Conservation (phyloP, 2,329 filamentous ascomycete genomes). For the Elsinoe perseae region DNA sequence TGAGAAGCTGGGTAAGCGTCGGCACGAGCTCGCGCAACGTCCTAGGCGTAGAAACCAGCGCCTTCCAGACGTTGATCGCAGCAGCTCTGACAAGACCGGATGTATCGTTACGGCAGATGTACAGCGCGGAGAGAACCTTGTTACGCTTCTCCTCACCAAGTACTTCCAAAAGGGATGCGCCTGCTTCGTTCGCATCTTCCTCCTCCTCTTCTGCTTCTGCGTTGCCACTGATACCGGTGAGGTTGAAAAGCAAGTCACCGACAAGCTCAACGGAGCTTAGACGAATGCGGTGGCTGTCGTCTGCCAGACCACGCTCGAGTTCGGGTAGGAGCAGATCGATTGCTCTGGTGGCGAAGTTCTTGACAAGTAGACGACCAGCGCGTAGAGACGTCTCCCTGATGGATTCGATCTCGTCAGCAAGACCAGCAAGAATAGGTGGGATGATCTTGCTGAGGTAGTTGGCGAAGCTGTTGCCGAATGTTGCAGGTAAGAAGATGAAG, state of each 20-base stretch:
- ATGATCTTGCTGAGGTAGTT: conserved; percentile 94
- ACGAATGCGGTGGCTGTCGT: conserved; percentile 94
- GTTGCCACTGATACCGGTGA: conserved; percentile 83
- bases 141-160: conserved; percentile 95
- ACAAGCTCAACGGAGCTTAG: conserved; percentile 97
- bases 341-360: conserved; percentile 93
- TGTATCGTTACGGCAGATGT: conserved; percentile 96
- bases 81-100: conserved; percentile 83
- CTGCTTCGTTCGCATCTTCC: conserved; percentile 74
- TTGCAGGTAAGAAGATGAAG: conserved; percentile 97
- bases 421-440: conserved; percentile 83
- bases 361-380: conserved; percentile 87
- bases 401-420: conserved; percentile 92
- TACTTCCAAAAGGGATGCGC: conserved; percentile 84
- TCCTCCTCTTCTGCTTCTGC: conserved; percentile 70
- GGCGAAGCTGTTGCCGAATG: conserved; percentile 97
- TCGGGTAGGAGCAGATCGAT: conserved; percentile 92
- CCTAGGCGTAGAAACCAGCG: conserved; percentile 80
- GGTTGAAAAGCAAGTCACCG: conserved; percentile 92
- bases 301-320: conserved; percentile 89
- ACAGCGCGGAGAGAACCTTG: conserved; percentile 92
- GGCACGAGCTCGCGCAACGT: conserved; percentile 94
- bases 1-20: conserved; percentile 89
- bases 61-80: conserved; percentile 93
- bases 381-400: conserved; percentile 95